Base-by-base conservation (phyloP, 306 rosid genomes). In the Quillaja saponaria region DNA sequence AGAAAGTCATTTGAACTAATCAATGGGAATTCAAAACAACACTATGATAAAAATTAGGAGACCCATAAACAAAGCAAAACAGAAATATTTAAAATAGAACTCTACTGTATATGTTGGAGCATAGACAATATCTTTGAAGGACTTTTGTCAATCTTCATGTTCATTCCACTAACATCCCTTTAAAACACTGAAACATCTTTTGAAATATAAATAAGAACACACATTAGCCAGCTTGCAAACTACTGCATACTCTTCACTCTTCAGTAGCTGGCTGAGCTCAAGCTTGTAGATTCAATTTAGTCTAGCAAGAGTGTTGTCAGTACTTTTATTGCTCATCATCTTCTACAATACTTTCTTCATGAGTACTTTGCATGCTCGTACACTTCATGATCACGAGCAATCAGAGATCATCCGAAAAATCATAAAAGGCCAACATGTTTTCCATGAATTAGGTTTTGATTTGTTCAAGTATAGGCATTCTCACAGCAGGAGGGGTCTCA, bases 331-430 rank as follows among this genome's bases (percentile, higher is more conserved):
- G 31, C 2, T 58, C 13, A 14, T 87, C 55, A 21, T 79, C 42
- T 44, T 67, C 45, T 53, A 58, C 6, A 25, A 25, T 25, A 46
- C 60, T 1, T 40, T 68, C 53, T 52, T 66, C 49, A 19, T 34
- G 54, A 69, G 51, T 37, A n/a, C n/a, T n/a, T 58, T 63, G 11
- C 74, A 79, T 11, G 85, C 86, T 15, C 82, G 84, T 13, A 25
- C 10, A 2, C 76, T 77, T 62, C 69, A 55, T 16, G 71, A 38
- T n/a, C 55, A n/a, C n/a, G n/a, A 48, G 28, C 74, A 51, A 40
- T 28, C 31, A 25, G 4, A 25, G 31, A 25, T 64, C 17, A 10
- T 49, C 48, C 81, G 58, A n/a, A 63, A 31, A n/a, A 54, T 35
- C 19, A 12, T 52, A 34, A 55, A 59, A 4, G 69, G 85, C 66